Percentiles rank a stretch among this genome's conserved stretches.
Conservation (phyloP, 2,329 filamentous ascomycete species). For the Colletotrichum higginsianum region DNA sequence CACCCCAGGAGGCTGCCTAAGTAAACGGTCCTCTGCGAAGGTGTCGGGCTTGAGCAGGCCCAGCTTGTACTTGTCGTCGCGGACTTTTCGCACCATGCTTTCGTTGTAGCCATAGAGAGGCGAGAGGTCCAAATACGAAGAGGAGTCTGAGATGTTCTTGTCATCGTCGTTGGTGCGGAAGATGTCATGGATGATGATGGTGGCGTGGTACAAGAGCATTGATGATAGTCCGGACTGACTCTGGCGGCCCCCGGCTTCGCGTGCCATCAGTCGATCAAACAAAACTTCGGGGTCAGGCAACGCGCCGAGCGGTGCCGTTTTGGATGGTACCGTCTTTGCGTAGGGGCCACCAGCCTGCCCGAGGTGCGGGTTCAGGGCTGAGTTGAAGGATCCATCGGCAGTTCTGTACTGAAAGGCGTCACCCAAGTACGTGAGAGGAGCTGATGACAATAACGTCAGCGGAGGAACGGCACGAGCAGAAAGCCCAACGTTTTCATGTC, state of each 20-base stretch:
- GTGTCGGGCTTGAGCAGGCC: conserved; percentile 67
- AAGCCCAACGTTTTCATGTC: background rate
- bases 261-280: conserved; percentile 66
- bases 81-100: conserved; percentile 52
- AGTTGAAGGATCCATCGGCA: conserved; percentile 51
- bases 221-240: conserved; percentile 81
- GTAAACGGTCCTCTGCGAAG: conserved; percentile 75
- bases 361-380: conserved; percentile 46
- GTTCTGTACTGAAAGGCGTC: conserved; percentile 47
- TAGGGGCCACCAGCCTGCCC: conserved; percentile 51
- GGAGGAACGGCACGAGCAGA: background rate
- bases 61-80: conserved; percentile 52
- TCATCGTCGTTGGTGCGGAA: conserved; percentile 51
- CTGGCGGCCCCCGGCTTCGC: conserved; percentile 60
- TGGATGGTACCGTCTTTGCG: conserved; percentile 49
- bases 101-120: conserved; percentile 59
- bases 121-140: conserved; percentile 62
- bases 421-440: conserved; percentile 45
- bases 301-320: conserved; percentile 45
- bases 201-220: conserved; percentile 81
- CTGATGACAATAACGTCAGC: background rate
- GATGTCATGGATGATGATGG: conserved; percentile 67
- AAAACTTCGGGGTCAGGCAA: conserved; percentile 50
- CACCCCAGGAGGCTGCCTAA: conserved; percentile 79
- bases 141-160: conserved; percentile 50